Evolutionary conservation across 768 basidiomycete species (phyloP).

Genomic region (Leccinum olivaceopallidum): DNA sequence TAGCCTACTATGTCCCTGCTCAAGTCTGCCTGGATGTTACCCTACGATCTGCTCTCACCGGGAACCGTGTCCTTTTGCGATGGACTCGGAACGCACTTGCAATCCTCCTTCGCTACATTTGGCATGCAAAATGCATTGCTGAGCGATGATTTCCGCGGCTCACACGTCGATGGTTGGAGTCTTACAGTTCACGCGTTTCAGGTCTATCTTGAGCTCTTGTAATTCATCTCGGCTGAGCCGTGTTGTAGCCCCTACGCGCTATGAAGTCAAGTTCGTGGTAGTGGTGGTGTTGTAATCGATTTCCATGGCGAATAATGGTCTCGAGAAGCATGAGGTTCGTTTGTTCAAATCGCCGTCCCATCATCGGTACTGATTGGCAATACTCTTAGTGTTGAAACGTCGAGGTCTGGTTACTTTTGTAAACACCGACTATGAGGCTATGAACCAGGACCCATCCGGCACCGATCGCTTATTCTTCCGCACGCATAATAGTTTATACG

Average conservation of each 20-base stretch:
- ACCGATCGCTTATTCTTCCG: not conserved
- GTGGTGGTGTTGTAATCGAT: not conserved
- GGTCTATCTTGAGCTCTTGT: not conserved
- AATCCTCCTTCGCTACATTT: not conserved
- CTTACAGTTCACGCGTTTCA: not conserved
- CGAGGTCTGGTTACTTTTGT: not conserved
- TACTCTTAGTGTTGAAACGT: not conserved
- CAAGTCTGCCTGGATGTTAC: not conserved
- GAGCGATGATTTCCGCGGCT: not conserved
- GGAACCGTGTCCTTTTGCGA: not conserved
- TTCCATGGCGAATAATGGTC: not conserved
- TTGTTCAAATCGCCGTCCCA: not conserved
- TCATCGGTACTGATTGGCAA: not conserved
- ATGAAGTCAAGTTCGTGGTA: not conserved
- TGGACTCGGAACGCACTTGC: not conserved
- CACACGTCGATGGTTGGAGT: not conserved
- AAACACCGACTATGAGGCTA: not conserved
- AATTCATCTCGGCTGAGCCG: not conserved
- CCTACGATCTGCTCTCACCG: not conserved
- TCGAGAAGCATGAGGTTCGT: not conserved
- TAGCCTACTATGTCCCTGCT: not conserved
- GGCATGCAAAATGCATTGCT: not conserved
- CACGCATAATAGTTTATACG: not conserved
- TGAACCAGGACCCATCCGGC: not conserved
- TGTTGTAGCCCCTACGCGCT: not conserved